Evolutionary conservation across 108 stramenopile genomes (phyloP), one percentile per base, ranked within the genome.

Genomic region (Schizochytrium sp.): DNA sequence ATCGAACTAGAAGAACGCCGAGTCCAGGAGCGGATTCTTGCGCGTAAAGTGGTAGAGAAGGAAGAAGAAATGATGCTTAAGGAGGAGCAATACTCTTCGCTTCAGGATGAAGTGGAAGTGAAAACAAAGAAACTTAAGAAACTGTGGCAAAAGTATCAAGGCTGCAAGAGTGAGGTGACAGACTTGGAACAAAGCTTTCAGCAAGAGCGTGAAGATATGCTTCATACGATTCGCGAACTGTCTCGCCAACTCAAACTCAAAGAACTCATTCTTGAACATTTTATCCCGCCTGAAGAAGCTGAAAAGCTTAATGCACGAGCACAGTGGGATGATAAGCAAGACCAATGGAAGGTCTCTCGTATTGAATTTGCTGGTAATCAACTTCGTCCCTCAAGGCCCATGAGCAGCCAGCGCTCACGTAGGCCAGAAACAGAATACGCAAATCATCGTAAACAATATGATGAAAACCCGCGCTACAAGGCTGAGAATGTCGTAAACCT

Each of bases 81-180:
- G 55, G 94, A 95, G 88, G 95, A 95, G 61, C 94, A 93, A 76
- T 96, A 94, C 91, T 87, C 87, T 13, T 91, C 90, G 8, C 61
- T 95, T 53, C 88, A 94, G 45, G 96, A 95, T 5, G 96, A 97
- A 87, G 94, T 97, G 17, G 92, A 93, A 56, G 93, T 88, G 12
- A 97, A 96, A 90, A 97, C 96, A 42, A 94, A 92, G 83, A 96
- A 97, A 90, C 92, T 96, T 57, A 95, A 95, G 76, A 96, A 95
- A 89, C 91, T 96, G 47, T 96, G 93, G 93, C 69, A 87, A 40
- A 97, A 96, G 93, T 96, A 95, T 72, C 95, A 97, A 87, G 90
- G 92, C 28, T 93, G 93, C 38, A 91, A 95, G 89, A 87, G 72
- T 8, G 96, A 96, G 89, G 92, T 96, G 12, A 93, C 95, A 61